Conservation (phyloP, 208 protist species). For the Leishmania martiniquensis region DNA sequence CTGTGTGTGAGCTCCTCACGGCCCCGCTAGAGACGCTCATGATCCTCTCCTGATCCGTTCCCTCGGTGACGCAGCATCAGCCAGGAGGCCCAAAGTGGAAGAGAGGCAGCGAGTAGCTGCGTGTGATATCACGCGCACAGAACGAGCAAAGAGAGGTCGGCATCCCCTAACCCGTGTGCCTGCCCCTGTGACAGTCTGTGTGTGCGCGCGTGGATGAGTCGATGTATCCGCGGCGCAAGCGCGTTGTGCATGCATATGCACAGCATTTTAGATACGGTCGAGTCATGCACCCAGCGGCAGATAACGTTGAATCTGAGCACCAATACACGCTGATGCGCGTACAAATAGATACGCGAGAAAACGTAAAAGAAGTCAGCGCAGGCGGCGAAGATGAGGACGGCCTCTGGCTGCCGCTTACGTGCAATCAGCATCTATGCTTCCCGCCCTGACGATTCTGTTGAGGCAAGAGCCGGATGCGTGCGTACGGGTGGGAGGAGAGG, state of each 20-base stretch:
- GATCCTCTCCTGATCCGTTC: neutral
- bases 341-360: neutral
- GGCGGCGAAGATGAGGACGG: neutral
- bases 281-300: neutral
- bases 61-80: neutral
- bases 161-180: too few relatives aligned
- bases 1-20: neutral
- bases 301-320: neutral
- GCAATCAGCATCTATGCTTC: neutral
- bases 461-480: neutral
- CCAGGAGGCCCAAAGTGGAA: neutral
- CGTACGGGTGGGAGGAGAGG: neutral
- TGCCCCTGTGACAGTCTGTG: neutral
- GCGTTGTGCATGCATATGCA: neutral
- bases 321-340: neutral
- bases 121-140: neutral
- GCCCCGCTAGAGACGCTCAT: neutral
- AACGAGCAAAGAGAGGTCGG: neutral
- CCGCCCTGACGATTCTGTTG: neutral
- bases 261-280: neutral
- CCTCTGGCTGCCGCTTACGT: neutral
- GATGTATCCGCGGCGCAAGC: neutral
- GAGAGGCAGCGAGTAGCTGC: neutral
- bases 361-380: neutral
- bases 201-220: neutral